Evolutionary conservation across 768 basidiomycete species (phyloP).

Genomic region (Chlorophyllum brunneum): DNA sequence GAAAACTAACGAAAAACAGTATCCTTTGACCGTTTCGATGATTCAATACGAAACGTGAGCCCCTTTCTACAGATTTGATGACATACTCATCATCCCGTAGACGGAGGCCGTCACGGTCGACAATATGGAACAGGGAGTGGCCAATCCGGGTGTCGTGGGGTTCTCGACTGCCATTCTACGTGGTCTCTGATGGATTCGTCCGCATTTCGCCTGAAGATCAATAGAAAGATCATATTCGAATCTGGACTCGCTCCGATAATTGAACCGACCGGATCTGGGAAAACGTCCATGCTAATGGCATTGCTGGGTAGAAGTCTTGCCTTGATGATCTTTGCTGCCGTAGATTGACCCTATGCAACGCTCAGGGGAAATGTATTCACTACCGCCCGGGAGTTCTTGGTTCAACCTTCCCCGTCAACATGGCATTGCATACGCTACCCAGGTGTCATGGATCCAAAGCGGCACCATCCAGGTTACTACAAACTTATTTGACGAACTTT

Average conservation of each 20-base stretch:
- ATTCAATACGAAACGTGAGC: slow-evolving; percentile 35
- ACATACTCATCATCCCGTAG: slow-evolving; percentile 16
- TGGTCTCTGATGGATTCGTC: slow-evolving; percentile 45
- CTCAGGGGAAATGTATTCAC: slow-evolving; percentile 58
- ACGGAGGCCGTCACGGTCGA: slow-evolving; percentile 48
- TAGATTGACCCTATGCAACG: too few species aligned
- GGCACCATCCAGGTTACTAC: slow-evolving; percentile 55
- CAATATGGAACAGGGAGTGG: neutral
- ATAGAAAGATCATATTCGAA: slow-evolving; percentile 54
- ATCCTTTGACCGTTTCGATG: slow-evolving; percentile 51
- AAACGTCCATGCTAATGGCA: slow-evolving; percentile 37
- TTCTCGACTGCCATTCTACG: slow-evolving; percentile 49
- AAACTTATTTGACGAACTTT: neutral
- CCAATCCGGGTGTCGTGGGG: slow-evolving; percentile 39
- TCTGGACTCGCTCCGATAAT: slow-evolving; percentile 52
- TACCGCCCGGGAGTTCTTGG: slow-evolving; percentile 47
- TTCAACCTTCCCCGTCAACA: slow-evolving; percentile 59
- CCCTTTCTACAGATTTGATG: neutral
- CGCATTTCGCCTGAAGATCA: slow-evolving; percentile 45
- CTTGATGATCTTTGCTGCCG: neutral
- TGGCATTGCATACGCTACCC: slow-evolving; percentile 74
- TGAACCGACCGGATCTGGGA: slow-evolving; percentile 59
- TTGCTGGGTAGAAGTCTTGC: slow-evolving; percentile 15
- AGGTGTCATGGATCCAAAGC: slow-evolving; percentile 81
- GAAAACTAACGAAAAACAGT: slow-evolving; percentile 48